Evolutionary conservation across 257 asterid species (phyloP).

Genomic region (Solanum chiquidenum): DNA sequence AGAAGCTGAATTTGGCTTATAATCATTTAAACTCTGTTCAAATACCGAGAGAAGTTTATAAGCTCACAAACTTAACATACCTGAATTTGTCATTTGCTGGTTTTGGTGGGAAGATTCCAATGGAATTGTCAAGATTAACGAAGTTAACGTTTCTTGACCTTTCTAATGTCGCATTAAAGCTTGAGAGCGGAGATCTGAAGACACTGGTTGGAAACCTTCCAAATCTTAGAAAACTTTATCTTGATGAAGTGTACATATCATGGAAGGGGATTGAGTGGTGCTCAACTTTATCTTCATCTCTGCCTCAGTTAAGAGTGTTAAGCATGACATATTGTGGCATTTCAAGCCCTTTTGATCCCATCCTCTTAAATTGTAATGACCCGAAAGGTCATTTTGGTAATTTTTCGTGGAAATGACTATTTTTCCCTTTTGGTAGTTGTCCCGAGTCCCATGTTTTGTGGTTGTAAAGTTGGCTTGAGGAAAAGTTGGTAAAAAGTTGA

Average conservation of each 20-base stretch:
- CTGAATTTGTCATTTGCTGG: slow-evolving; percentile 48
- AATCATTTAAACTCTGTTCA: slow-evolving; percentile 13
- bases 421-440: no score
- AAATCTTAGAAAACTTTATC: background rate
- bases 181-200: background rate
- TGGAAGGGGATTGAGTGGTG: background rate
- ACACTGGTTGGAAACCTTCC: background rate
- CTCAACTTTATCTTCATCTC: slow-evolving; percentile 5
- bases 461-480: no score
- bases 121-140: slow-evolving; percentile 21
- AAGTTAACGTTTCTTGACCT: slow-evolving; percentile 6
- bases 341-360: slow-evolving; percentile 5
- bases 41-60: slow-evolving; percentile 30
- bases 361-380: background rate
- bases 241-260: background rate
- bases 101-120: slow-evolving; percentile 36
- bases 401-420: no score
- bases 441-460: no score
- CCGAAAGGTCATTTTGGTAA: no score
- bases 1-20: slow-evolving; percentile 34
- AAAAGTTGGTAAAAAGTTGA: no score
- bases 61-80: slow-evolving; percentile 24
- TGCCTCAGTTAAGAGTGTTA: slow-evolving; percentile 2
- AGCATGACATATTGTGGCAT: background rate
- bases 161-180: background rate